These are phyloP conservation scores for Neofusicoccum ribis DNA, from an alignment of 2,329 filamentous ascomycete genomes.

Conservation along the genomic window DNA sequence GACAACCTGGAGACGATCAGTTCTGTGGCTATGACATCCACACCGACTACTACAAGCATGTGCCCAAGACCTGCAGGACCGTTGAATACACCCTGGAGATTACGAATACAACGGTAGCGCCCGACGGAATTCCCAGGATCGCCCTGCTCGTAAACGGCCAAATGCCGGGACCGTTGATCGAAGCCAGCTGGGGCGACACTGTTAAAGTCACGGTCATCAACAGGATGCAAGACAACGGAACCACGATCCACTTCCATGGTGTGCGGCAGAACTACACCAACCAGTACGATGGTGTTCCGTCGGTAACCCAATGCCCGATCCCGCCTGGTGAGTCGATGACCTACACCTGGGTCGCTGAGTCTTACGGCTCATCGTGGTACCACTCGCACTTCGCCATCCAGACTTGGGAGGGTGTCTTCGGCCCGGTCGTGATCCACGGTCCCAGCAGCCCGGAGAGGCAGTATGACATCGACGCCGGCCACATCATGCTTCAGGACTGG, in stretches of 20 bases:
- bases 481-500: conserved; percentile 44
- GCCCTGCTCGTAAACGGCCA: conserved; percentile 49
- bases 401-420: conserved; percentile 40
- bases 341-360: conserved; percentile 55
- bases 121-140: conserved; percentile 46
- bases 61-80: conserved; percentile 40
- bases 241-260: conserved; percentile 65
- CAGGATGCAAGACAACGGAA: conserved; percentile 56
- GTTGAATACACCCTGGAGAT: conserved; percentile 48
- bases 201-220: conserved; percentile 54
- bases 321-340: conserved; percentile 36
- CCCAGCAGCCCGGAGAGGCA: conserved; percentile 33
- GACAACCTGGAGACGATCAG: conserved; percentile 33
- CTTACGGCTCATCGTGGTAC: conserved; percentile 35
- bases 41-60: conserved; percentile 38
- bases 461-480: conserved; percentile 43
- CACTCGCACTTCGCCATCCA: conserved; percentile 34
- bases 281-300: conserved; percentile 58
- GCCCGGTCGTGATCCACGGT: conserved; percentile 42
- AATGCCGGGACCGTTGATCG: conserved; percentile 48
- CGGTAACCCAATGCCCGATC: conserved; percentile 44
- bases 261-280: conserved; percentile 58
- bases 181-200: conserved; percentile 46
- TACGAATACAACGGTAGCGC: conserved; percentile 45
- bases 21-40: conserved; percentile 38